Conservation (phyloP, 202 grass and related monocot species). For the Schoenoplectus triqueter region DNA sequence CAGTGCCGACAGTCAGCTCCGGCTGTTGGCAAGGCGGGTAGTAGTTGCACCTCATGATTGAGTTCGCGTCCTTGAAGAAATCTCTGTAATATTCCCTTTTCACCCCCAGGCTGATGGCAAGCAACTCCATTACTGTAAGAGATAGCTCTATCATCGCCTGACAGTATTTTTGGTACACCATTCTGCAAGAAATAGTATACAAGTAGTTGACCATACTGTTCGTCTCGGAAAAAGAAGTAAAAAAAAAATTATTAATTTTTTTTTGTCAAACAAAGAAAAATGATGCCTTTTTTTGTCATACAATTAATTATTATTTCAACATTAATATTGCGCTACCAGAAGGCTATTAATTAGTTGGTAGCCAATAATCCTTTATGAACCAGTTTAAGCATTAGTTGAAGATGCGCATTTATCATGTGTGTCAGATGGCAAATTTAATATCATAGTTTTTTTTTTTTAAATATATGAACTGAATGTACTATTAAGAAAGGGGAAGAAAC, state of each 20-base stretch:
- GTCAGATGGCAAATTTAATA: background rate
- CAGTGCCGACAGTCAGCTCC: slow-evolving; percentile 77
- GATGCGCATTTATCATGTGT: background rate
- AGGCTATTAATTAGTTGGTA: background rate
- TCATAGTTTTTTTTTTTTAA: background rate
- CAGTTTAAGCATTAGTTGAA: background rate
- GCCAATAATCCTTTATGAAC: background rate
- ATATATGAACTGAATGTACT: no score
- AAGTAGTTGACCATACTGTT: no score
- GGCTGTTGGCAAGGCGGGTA: slow-evolving; percentile 94
- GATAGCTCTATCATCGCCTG: slow-evolving; percentile 75
- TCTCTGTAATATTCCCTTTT: slow-evolving; percentile 63
- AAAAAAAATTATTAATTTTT: no score
- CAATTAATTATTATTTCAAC: background rate
- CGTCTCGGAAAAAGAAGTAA: background rate
- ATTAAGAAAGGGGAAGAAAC: no score
- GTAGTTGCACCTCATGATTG: slow-evolving; percentile 96
- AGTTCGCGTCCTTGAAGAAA: slow-evolving; percentile 81
- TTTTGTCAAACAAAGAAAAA: no score
- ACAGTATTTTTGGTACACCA: slow-evolving; percentile 82
- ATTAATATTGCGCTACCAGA: background rate
- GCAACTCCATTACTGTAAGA: slow-evolving; percentile 74
- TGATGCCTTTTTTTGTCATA: background rate
- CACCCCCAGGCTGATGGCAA: slow-evolving; percentile 79
- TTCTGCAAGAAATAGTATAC: slow-evolving; percentile 33